Conservation (phyloP, 1,139 yeast genomes). For the Blastobotrys elegans region DNA sequence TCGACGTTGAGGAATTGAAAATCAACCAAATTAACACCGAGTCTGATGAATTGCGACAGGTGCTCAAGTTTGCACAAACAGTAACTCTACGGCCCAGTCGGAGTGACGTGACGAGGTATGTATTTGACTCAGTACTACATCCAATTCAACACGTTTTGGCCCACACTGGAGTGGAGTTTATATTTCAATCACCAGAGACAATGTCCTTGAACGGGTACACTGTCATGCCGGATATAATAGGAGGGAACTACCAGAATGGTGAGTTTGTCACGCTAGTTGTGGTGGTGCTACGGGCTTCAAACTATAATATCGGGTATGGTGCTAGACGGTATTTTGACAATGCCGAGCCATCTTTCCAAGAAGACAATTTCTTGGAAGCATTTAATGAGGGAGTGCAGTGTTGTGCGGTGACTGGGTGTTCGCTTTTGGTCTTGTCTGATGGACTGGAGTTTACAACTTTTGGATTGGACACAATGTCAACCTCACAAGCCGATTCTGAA, state of each 20-base stretch:
- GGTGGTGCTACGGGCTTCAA: neutral
- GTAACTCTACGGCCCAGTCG: neutral
- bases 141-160: slow-evolving; percentile 6
- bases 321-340: slow-evolving; percentile 4
- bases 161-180: neutral
- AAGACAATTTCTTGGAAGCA: slow-evolving; percentile 7
- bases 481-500: too few species aligned
- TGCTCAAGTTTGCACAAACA: neutral
- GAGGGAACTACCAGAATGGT: neutral
- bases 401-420: slow-evolving; percentile 7
- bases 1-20: neutral
- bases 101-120: slow-evolving; percentile 1
- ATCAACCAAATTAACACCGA: neutral
- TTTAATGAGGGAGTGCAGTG: slow-evolving; percentile 11
- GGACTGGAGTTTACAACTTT: slow-evolving; percentile 6
- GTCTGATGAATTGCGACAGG: neutral
- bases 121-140: slow-evolving; percentile 3
- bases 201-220: slow-evolving; percentile 5
- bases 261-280: neutral
- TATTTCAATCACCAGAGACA: slow-evolving; percentile 4
- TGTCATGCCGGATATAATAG: slow-evolving; percentile 8
- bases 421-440: slow-evolving; percentile 4
- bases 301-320: slow-evolving; percentile 2
- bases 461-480: neutral
- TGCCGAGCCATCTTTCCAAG: neutral